These are phyloP conservation scores for Kingdonia uniflora DNA, from an alignment of 164 flowering plant species.

Conservation along the genomic window DNA sequence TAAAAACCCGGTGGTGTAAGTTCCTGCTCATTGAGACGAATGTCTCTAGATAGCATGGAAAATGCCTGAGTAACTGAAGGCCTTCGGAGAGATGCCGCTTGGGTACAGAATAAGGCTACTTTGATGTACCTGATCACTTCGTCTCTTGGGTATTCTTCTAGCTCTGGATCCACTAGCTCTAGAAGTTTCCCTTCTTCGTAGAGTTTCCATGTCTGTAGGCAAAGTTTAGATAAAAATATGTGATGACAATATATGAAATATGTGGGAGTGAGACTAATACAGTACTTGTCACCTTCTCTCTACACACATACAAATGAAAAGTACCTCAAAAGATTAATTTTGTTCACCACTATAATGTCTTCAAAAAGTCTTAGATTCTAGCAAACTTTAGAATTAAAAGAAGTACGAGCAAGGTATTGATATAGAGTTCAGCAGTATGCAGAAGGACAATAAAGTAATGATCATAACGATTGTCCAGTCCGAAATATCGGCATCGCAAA, in stretches of 20 bases:
- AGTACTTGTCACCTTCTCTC: too few species aligned
- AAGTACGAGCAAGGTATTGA: too few species aligned
- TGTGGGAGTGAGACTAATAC: too few species aligned
- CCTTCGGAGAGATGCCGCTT: constrained; percentile 45
- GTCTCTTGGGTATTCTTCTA: constrained; percentile 48
- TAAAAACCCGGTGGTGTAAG: constrained; percentile 65
- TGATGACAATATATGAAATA: background rate
- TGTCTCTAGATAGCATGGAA: constrained; percentile 55
- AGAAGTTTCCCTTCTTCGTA: constrained; percentile 43
- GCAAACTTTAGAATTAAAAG: too few species aligned
- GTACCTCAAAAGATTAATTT: too few species aligned
- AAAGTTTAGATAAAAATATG: background rate
- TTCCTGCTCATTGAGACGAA: constrained; percentile 48
- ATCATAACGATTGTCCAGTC: too few species aligned
- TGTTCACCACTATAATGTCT: too few species aligned
- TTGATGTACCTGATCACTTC: constrained; percentile 51
- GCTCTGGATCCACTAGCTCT: constrained; percentile 59
- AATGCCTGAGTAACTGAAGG: constrained; percentile 67
- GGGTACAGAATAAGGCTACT: constrained; percentile 84
- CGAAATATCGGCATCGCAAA: too few species aligned
- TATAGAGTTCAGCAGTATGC: too few species aligned
- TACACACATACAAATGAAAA: too few species aligned
- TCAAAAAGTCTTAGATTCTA: too few species aligned
- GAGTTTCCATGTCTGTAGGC: constrained; percentile 58
- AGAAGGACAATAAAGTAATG: too few species aligned